A percentile compares a stretch with the other conserved stretches of the same genome.
Conservation (phyloP, 2,329 filamentous ascomycete genomes). For the Scytalidium sp. region DNA sequence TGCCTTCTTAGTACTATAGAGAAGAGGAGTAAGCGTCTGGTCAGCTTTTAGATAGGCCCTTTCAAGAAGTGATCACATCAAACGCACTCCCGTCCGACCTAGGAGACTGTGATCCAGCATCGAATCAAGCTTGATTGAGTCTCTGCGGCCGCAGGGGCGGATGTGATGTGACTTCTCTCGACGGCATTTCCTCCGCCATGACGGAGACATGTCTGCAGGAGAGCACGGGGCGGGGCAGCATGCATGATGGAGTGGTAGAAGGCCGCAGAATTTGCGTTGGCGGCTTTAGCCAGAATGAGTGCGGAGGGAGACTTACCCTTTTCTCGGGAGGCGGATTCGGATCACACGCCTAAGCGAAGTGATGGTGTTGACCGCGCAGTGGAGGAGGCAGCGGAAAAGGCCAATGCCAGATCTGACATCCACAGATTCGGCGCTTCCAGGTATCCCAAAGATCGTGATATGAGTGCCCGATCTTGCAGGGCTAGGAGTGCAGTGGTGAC, state of each 20-base stretch:
- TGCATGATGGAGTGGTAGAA: background rate
- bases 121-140: no score
- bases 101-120: no score
- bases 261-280: background rate
- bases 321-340: background rate
- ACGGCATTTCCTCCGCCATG: background rate
- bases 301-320: background rate
- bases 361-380: background rate
- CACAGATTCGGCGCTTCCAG: background rate
- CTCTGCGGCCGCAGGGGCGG: background rate
- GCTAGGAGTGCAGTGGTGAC: background rate
- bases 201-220: background rate
- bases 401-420: background rate
- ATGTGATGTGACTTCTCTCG: background rate
- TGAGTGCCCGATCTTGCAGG: background rate
- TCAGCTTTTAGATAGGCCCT: no score
- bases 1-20: no score
- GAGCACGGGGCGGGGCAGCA: background rate
- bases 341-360: background rate
- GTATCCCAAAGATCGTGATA: background rate
- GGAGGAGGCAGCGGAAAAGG: background rate
- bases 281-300: background rate
- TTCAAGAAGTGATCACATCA: no score
- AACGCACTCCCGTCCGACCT: no score
- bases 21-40: no score